A percentile compares a stretch with the other conserved stretches of the same genome.
phyloP scores from a whole-genome alignment of 31 red algal species.

The Odonthalia washingtoniensis region DNA sequence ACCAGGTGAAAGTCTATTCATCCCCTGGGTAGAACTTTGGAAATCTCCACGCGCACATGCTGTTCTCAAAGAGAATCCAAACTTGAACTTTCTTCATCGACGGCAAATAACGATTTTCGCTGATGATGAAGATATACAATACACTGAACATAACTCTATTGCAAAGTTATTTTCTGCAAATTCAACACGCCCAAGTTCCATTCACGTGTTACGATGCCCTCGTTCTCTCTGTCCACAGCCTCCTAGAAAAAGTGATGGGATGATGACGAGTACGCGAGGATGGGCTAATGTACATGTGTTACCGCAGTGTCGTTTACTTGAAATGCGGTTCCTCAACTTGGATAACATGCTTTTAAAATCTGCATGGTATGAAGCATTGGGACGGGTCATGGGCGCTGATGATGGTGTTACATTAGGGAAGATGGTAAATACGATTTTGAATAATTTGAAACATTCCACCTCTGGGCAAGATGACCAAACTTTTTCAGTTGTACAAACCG shows the following conservation, averaged over 20 bases:
- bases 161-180: conserved; percentile 31
- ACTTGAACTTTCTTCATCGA: conserved; percentile 84
- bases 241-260: conserved; percentile 5
- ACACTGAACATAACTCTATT: conserved; percentile 56
- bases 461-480: not conserved
- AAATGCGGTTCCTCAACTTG: conserved; percentile 75
- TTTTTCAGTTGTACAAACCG: conserved; percentile 5
- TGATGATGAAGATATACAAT: conserved; percentile 59
- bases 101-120: conserved; percentile 80
- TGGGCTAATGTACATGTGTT: conserved; percentile 35
- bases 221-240: conserved; percentile 62
- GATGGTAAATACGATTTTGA: conserved; percentile 69
- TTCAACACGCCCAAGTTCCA: conserved; percentile 17
- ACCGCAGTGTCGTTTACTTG: conserved; percentile 62
- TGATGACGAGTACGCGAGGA: not conserved
- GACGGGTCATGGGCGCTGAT: conserved; percentile 46
- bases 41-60: conserved; percentile 28
- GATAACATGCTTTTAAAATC: conserved; percentile 83
- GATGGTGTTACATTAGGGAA: conserved; percentile 73
- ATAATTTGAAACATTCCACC: not conserved
- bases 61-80: conserved; percentile 44
- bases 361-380: conserved; percentile 88
- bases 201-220: conserved; percentile 82
- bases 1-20: conserved; percentile 69
- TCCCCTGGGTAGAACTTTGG: conserved; percentile 91